These are phyloP conservation scores for Mycena kentingensis DNA, from an alignment of 768 basidiomycete species.

Conservation along the genomic window DNA sequence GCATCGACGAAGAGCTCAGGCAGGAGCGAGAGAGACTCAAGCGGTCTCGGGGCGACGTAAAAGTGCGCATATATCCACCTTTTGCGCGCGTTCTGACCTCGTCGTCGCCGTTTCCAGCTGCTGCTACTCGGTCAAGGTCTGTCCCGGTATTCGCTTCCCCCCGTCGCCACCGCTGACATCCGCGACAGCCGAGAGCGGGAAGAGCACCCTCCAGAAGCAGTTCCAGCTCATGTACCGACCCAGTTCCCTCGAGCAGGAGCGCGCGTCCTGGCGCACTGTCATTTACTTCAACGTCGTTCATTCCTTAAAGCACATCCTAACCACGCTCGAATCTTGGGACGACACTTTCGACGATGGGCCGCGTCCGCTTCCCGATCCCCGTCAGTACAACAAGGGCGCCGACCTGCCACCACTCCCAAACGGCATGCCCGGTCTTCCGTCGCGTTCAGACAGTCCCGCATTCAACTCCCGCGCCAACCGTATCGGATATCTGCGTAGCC, in stretches of 20 bases:
- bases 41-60: constrained; percentile 72
- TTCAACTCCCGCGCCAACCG: constrained; percentile 30
- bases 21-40: constrained; percentile 66
- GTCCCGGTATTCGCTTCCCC: not conserved
- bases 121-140: constrained; percentile 66
- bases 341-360: constrained; percentile 57
- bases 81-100: constrained; percentile 40
- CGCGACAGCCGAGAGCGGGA: constrained; percentile 65
- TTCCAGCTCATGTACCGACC: constrained; percentile 83
- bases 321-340: constrained; percentile 62
- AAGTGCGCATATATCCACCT: constrained; percentile 43
- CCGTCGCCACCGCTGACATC: not conserved
- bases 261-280: constrained; percentile 71
- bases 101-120: constrained; percentile 41
- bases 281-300: constrained; percentile 78
- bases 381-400: constrained; percentile 11
- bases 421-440: constrained; percentile 27
- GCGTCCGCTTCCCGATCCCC: constrained; percentile 20
- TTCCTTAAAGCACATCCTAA: constrained; percentile 69
- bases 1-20: constrained; percentile 80
- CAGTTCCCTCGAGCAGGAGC: constrained; percentile 66
- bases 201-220: constrained; percentile 76
- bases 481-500: constrained; percentile 59
- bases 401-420: constrained; percentile 12
- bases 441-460: constrained; percentile 31